Evolutionary conservation across 257 asterid genomes (phyloP).

Genomic region (Thymus mandschuricus): DNA sequence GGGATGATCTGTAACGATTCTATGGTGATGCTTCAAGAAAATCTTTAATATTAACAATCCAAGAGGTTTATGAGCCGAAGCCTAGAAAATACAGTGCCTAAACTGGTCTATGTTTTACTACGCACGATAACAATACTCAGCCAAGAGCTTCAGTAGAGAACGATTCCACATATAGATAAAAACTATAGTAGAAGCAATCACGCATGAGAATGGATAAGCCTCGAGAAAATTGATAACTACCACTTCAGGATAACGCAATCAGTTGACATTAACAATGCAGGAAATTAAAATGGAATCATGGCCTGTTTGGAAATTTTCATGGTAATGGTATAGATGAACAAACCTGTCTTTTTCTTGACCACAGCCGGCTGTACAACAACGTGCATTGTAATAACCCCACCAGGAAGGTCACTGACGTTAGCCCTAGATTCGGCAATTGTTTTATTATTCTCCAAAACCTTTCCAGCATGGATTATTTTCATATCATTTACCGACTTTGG

Average conservation of each 20-base stretch:
- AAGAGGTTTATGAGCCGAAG: too few relatives aligned
- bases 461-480: conserved; percentile 64
- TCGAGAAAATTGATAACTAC: neutral
- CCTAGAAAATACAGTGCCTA: neutral
- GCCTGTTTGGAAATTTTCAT: neutral
- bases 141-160: neutral
- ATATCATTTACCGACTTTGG: conserved; percentile 58
- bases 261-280: neutral
- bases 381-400: conserved; percentile 64
- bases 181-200: neutral
- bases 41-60: neutral
- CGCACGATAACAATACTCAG: neutral
- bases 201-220: neutral
- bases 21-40: neutral
- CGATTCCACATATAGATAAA: neutral
- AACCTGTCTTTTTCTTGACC: conserved; percentile 52
- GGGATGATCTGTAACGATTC: neutral
- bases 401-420: conserved; percentile 48
- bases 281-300: conserved; percentile 4
- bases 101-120: neutral
- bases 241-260: neutral
- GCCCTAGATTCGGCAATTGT: conserved; percentile 57
- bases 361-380: conserved; percentile 63
- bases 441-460: conserved; percentile 54
- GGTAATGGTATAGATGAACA: conserved; percentile 1